Evolutionary conservation across 495 filamentous ascomycete genomes (phyloP).

Genomic region (Bacidia gigantensis): DNA sequence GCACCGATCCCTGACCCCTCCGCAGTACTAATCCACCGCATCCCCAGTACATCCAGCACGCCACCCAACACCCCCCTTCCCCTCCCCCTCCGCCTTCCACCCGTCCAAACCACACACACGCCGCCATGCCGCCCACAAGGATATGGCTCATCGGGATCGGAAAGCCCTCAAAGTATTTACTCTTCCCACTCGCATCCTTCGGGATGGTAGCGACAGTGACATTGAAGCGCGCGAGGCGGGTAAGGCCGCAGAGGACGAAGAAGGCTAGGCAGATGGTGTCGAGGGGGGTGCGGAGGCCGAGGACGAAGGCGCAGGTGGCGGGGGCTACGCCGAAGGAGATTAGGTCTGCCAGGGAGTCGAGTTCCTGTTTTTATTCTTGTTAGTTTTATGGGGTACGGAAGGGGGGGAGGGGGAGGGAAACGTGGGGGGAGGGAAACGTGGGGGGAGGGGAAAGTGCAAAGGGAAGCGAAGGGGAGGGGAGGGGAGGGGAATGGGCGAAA

Average conservation of each 20-base stretch:
- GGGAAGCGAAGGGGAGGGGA: not conserved
- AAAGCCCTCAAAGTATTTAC: constrained; percentile 88
- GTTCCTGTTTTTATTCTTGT: not conserved
- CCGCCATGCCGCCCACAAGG: constrained; percentile 74
- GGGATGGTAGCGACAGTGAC: constrained; percentile 79
- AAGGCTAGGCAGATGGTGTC: constrained; percentile 77
- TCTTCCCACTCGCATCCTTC: constrained; percentile 84
- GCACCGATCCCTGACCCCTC: too few species aligned
- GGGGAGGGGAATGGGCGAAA: constrained; percentile 24
- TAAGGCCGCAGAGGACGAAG: constrained; percentile 91
- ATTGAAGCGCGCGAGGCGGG: constrained; percentile 91
- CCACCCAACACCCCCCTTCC: constrained; percentile 61
- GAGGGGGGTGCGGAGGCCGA: constrained; percentile 73
- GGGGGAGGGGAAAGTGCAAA: not conserved
- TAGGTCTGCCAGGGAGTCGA: constrained; percentile 1
- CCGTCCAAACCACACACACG: constrained; percentile 73
- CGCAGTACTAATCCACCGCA: not conserved
- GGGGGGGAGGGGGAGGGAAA: not conserved
- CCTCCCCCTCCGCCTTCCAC: constrained; percentile 71
- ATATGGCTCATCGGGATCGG: constrained; percentile 82
- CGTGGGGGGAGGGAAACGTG: not conserved
- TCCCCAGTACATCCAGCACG: constrained; percentile 1
- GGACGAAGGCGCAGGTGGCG: constrained; percentile 71
- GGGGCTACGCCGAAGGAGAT: constrained; percentile 93
- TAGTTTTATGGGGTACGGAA: not conserved